phyloP scores from a whole-genome alignment of 2,329 filamentous ascomycete genomes.

The Beauveria sp. region DNA sequence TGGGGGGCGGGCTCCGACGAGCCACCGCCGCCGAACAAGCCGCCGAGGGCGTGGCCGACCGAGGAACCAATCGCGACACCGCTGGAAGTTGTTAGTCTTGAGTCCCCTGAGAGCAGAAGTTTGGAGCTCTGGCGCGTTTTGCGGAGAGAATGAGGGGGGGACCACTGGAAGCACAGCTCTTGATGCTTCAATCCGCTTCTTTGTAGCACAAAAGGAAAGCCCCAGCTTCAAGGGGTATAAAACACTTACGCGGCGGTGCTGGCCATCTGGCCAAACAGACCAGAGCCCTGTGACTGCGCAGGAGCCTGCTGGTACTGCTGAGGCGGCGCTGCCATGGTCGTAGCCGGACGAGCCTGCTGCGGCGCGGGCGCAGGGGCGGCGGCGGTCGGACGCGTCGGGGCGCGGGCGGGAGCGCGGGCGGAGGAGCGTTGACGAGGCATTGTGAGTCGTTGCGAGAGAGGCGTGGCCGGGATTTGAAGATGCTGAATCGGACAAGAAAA shows the following conservation, averaged over 20 bases:
- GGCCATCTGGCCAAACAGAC: conserved; percentile 94
- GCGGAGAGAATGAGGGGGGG: no score
- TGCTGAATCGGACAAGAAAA: neutral
- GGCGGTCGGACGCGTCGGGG: conserved; percentile 60
- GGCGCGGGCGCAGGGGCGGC: conserved; percentile 48
- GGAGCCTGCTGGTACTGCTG: conserved; percentile 42
- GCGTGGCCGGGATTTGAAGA: conserved; percentile 9
- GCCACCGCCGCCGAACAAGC: conserved; percentile 77
- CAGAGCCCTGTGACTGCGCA: conserved; percentile 61
- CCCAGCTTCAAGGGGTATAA: neutral
- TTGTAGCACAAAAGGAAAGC: no score
- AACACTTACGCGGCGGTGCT: conserved; percentile 89
- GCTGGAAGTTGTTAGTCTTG: conserved; percentile 36
- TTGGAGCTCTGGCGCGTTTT: no score
- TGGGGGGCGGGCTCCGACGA: conserved; percentile 46
- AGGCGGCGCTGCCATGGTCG: conserved; percentile 52
- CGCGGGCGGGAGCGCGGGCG: conserved; percentile 45
- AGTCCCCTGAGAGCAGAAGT: no score
- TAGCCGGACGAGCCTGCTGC: conserved; percentile 61
- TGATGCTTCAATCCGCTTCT: no score
- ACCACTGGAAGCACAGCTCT: neutral
- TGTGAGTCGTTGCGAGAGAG: conserved; percentile 7
- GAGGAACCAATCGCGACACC: conserved; percentile 95
- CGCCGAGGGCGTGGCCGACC: conserved; percentile 89
- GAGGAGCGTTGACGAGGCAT: conserved; percentile 76